phyloP scores from a whole-genome alignment of 2,329 filamentous ascomycete genomes.

The Scedosporium dehoogii region DNA sequence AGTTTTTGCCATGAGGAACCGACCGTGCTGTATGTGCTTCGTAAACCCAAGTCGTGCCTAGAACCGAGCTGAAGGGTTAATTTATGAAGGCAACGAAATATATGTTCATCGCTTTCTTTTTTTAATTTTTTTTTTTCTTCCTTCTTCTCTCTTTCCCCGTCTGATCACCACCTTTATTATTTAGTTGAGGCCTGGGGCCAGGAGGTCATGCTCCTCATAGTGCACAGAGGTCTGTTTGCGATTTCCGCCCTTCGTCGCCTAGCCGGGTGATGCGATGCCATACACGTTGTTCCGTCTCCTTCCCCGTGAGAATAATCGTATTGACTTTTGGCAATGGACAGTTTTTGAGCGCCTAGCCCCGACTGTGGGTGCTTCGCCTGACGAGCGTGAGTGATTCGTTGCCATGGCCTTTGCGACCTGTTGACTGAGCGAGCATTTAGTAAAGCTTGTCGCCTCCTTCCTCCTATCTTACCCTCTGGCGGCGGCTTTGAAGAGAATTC shows the following conservation, averaged over 20 bases:
- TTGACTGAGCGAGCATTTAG: conserved; percentile 32
- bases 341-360: conserved; percentile 33
- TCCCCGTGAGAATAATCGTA: background rate
- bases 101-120: too few species aligned
- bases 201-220: background rate
- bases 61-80: too few species aligned
- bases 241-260: background rate
- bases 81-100: too few species aligned
- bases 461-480: conserved; percentile 88
- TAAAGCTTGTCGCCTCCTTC: conserved; percentile 88
- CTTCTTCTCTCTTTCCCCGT: too few species aligned
- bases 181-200: background rate
- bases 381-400: conserved; percentile 30
- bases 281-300: too few species aligned
- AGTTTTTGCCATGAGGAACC: too few species aligned
- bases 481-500: conserved; percentile 77
- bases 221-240: conserved; percentile 1
- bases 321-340: conserved; percentile 12
- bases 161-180: too few species aligned
- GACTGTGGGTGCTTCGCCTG: conserved; percentile 31
- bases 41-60: too few species aligned
- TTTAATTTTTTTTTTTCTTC: too few species aligned
- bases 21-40: too few species aligned
- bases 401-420: background rate
- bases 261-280: too few species aligned